Base-by-base conservation (phyloP, 1,139 yeast species). In the Blastobotrys apis region DNA sequence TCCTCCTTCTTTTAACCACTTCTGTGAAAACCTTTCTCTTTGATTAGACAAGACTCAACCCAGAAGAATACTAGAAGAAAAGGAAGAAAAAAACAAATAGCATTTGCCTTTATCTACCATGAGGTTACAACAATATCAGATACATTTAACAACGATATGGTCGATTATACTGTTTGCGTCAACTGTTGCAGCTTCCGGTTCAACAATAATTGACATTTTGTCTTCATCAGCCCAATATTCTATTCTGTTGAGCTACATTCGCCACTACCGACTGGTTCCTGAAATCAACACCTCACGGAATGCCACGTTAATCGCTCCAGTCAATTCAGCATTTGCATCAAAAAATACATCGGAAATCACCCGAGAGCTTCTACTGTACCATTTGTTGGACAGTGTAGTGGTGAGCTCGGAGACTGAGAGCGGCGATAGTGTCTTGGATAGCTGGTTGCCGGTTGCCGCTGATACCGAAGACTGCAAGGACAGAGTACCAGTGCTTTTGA, bases 301-400 rank as follows among this genome's bases (percentile, higher is more conserved):
- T 60, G 74, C 82, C 43, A 87, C 97, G 0, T 66, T 90, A 16
- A 62, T 87, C 37, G 97, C 97, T 0, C 97, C 97, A 0, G 75
- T 85, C 16, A 87, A 90, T 64, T 80, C 84, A 55, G 97, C 96
- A 0, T 88, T 84, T 63, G 71, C 67, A 13, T 56, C 51, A 12
- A 40, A 56, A 16, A 59, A 62, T 34, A 49, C 47, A 3, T 51
- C 43, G 6, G 40, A 43, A 5, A 49, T 67, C 40, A 54, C 69
- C 6, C 41, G 51, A 4, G 66, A 63, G 25, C 53, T 55, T 27
- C 50, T 69, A 27, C 56, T 66, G 3, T 64, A 66, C 50, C 69
- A 67, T 44, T 39, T 69, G 15, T 48, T 68, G 41, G 56, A 65
- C 47, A 55, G 53, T 4, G 51, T 65, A 1, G 54, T 64, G 3